These are phyloP conservation scores for Exidia glandulosa DNA, from an alignment of 768 basidiomycete species.

Conservation along the genomic window DNA sequence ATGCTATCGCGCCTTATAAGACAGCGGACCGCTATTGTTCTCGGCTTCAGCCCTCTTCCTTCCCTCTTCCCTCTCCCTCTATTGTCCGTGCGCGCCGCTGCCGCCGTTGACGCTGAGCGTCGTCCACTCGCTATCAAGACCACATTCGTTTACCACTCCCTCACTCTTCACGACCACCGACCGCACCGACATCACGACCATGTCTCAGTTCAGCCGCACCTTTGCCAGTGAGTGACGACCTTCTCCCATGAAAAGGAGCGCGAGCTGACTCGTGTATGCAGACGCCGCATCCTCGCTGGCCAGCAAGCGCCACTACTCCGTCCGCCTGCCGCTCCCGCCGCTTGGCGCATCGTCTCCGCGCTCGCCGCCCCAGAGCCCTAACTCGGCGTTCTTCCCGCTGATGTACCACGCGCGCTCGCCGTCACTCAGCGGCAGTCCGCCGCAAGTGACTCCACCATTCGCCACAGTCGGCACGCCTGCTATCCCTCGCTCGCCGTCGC, in stretches of 20 bases:
- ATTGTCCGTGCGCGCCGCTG: not conserved
- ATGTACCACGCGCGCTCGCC: not conserved
- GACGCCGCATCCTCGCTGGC: not conserved
- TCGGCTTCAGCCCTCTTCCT: not conserved
- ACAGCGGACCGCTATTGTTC: not conserved
- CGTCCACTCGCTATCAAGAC: not conserved
- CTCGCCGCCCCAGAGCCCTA: not conserved
- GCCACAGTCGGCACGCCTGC: no score
- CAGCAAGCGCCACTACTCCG: not conserved
- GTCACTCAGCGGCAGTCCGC: no score
- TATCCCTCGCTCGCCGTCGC: not conserved
- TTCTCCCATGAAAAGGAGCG: not conserved
- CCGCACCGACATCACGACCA: not conserved
- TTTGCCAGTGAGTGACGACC: not conserved
- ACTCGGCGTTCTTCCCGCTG: not conserved
- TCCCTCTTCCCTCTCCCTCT: not conserved
- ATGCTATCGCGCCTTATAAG: not conserved
- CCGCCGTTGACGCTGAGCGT: not conserved
- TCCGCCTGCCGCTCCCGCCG: not conserved
- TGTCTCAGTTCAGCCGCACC: not conserved
- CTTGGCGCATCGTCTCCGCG: not conserved
- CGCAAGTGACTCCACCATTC: no score
- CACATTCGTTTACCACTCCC: not conserved
- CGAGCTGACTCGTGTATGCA: not conserved
- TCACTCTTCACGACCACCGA: not conserved